These are phyloP conservation scores for Aspergillus mulundensis DNA, from an alignment of 495 filamentous ascomycete genomes.

Conservation along the genomic window DNA sequence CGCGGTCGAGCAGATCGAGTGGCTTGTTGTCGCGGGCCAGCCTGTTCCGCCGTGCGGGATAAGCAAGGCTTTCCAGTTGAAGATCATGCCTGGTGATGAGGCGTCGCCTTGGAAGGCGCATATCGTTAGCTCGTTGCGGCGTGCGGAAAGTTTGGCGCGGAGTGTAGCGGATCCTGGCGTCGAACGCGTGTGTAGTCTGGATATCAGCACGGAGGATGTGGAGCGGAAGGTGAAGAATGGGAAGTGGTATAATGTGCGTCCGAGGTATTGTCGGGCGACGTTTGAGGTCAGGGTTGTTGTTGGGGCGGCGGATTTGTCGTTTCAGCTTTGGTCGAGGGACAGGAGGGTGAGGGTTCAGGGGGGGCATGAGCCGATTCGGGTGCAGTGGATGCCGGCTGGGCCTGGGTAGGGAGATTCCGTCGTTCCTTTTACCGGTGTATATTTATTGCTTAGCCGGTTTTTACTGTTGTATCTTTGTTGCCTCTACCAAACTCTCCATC, in stretches of 20 bases:
- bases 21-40: constrained; percentile 37
- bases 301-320: constrained; percentile 52
- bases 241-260: constrained; percentile 38
- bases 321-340: constrained; percentile 51
- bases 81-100: constrained; percentile 36
- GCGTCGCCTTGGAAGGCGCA: constrained; percentile 39
- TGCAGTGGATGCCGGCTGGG: constrained; percentile 38
- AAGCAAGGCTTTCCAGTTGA: constrained; percentile 38
- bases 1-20: constrained; percentile 51
- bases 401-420: too few species aligned
- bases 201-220: constrained; percentile 30
- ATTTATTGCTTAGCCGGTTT: too few species aligned
- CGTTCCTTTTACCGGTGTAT: too few species aligned
- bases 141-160: constrained; percentile 7
- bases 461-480: too few species aligned
- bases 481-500: too few species aligned
- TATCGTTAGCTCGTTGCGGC: constrained; percentile 47
- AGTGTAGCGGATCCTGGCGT: too few species aligned
- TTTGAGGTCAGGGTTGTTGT: constrained; percentile 52
- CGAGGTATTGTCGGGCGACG: constrained; percentile 42
- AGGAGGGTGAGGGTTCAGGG: constrained; percentile 35
- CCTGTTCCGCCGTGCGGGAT: background rate
- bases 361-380: constrained; percentile 48
- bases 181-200: constrained; percentile 23
- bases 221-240: constrained; percentile 44